phyloP scores from a whole-genome alignment of 345 rosid genomes.

The Eucalyptus melliodora region DNA sequence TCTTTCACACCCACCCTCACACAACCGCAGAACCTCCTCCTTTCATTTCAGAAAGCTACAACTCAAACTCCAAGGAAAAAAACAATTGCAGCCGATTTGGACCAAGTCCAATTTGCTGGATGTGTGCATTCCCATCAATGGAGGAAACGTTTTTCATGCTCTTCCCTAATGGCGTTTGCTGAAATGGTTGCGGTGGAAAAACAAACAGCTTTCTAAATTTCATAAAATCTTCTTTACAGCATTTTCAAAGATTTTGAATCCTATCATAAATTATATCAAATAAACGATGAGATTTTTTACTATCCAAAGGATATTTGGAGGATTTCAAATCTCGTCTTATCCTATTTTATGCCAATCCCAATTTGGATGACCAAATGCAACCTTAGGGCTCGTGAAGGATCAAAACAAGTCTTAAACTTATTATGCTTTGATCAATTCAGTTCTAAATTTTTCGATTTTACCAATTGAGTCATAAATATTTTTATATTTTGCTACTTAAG shows the following conservation, averaged over 20 bases:
- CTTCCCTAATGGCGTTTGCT: neutral
- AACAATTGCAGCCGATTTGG: neutral
- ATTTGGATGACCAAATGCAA: neutral
- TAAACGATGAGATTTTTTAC: neutral
- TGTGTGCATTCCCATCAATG: neutral
- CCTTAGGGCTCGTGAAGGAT: no score
- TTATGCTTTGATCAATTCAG: rapidly evolving
- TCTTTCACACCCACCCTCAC: neutral
- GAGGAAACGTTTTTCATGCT: neutral
- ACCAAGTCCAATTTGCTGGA: no score
- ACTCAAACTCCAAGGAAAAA: neutral
- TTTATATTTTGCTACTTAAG: no score
- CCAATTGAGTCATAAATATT: no score
- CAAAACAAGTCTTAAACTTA: no score
- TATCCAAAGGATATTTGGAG: neutral
- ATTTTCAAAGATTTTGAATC: neutral
- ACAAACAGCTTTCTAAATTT: no score
- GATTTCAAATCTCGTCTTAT: neutral
- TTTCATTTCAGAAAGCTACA: neutral
- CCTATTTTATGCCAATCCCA: neutral
- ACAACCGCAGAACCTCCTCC: neutral
- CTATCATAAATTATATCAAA: no score
- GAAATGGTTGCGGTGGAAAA: neutral
- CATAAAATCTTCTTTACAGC: neutral
- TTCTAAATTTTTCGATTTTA: rapidly evolving